A percentile compares a stretch with the other conserved stretches of the same genome.
Conservation (phyloP, 2,329 filamentous ascomycete species). For the Fusarium ambrosium region DNA sequence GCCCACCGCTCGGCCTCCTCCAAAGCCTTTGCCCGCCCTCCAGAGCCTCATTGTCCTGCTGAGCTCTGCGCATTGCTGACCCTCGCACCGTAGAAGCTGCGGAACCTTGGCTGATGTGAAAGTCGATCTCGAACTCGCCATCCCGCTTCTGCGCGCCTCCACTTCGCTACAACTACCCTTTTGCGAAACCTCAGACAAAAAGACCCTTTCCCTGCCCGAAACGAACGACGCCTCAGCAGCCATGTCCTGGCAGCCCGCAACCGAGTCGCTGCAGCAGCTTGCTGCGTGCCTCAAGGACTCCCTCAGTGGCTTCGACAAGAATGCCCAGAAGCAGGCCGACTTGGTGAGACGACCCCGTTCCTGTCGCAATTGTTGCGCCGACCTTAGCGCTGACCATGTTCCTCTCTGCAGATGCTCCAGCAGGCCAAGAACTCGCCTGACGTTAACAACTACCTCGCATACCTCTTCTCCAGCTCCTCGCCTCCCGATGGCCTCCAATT, state of each 20-base stretch:
- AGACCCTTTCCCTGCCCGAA: conserved; percentile 8
- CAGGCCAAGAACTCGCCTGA: conserved; percentile 91
- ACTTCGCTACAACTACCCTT: conserved; percentile 22
- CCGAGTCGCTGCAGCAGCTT: conserved; percentile 90
- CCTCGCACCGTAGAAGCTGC: conserved; percentile 40
- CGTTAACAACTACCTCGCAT: conserved; percentile 97
- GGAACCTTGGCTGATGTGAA: conserved; percentile 48
- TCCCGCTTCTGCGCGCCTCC: conserved; percentile 36
- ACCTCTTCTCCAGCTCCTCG: conserved; percentile 82
- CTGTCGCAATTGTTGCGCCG: conserved; percentile 29
- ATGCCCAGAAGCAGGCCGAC: conserved; percentile 90
- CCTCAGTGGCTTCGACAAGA: conserved; percentile 84
- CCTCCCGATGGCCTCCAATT: conserved; percentile 72
- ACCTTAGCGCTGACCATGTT: conserved; percentile 38
- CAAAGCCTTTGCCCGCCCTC: conserved; percentile 15
- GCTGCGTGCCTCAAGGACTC: conserved; percentile 92
- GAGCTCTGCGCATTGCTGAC: conserved; percentile 41
- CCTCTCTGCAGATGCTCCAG: conserved; percentile 80
- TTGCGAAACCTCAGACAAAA: conserved; percentile 33
- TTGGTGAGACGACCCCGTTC: conserved; percentile 67
- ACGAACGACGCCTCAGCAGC: conserved; percentile 49
- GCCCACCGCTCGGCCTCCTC: conserved; percentile 43
- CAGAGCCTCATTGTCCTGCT: conserved; percentile 31
- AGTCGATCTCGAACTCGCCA: conserved; percentile 29
- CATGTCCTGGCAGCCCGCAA: conserved; percentile 95